These are phyloP conservation scores for Ambispora gerdemannii DNA, from an alignment of 192 early-diverging fungal species.

Conservation along the genomic window DNA sequence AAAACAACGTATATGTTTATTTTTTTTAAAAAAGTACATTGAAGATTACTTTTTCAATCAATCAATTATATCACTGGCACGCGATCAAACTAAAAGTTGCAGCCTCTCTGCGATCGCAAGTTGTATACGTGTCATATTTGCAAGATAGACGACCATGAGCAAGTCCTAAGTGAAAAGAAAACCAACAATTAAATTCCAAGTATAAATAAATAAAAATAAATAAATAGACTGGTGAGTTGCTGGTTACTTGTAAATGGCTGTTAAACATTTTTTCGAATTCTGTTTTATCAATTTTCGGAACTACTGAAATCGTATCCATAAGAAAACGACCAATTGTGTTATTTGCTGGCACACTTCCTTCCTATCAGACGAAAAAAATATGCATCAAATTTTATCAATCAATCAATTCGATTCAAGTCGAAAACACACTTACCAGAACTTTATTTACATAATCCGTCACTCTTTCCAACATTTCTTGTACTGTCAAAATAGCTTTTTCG, in stretches of 20 bases:
- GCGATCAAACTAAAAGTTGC: conserved; percentile 70
- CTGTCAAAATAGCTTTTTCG: conserved; percentile 70
- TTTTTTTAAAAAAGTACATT: too few relatives aligned
- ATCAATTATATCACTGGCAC: too few relatives aligned
- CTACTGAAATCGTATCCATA: conserved; percentile 87
- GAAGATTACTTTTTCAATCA: too few relatives aligned
- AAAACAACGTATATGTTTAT: too few relatives aligned
- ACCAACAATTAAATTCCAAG: too few relatives aligned
- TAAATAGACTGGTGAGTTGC: too few relatives aligned
- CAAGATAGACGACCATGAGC: conserved; percentile 93
- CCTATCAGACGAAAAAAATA: conserved; percentile 32
- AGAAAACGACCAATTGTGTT: conserved; percentile 85
- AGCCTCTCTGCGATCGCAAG: conserved; percentile 90
- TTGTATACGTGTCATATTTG: conserved; percentile 93
- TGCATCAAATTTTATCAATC: not conserved
- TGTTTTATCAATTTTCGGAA: conserved; percentile 79
- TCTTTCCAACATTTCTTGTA: conserved; percentile 81
- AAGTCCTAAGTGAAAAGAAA: conserved; percentile 63
- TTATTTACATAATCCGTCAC: conserved; percentile 77
- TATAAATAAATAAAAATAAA: too few relatives aligned
- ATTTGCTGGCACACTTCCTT: conserved; percentile 57
- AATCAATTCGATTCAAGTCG: not conserved
- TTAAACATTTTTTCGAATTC: conserved; percentile 94
- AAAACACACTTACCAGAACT: conserved; percentile 53
- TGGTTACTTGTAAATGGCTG: conserved; percentile 70